Evolutionary conservation across 1,284 basidiomycete genomes (phyloP).

Genomic region (Apiotrichum brassicae): DNA sequence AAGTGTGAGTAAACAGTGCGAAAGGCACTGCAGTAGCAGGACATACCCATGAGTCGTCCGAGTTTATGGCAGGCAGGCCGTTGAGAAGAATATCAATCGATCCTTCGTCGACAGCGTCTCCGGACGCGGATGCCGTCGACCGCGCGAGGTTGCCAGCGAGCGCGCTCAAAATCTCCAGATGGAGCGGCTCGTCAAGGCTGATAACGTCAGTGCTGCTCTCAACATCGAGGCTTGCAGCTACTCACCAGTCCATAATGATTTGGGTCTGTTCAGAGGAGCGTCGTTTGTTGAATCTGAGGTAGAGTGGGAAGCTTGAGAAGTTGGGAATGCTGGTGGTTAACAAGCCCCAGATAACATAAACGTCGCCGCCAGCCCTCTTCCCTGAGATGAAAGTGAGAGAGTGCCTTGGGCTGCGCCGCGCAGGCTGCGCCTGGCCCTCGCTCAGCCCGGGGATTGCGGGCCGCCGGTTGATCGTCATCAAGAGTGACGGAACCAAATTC

Average conservation of each 20-base stretch:
- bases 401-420: too few relatives aligned
- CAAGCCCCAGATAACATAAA: too few relatives aligned
- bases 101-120: background rate
- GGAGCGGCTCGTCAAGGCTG: conserved; percentile 44
- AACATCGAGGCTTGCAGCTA: background rate
- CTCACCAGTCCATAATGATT: conserved; percentile 33
- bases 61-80: conserved; percentile 18
- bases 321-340: too few relatives aligned
- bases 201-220: background rate
- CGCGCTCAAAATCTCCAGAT: conserved; percentile 40
- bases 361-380: too few relatives aligned
- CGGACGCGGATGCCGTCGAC: background rate
- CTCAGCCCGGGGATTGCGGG: too few relatives aligned
- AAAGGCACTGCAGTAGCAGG: background rate
- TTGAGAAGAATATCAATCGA: conserved; percentile 19
- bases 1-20: background rate
- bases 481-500: too few relatives aligned
- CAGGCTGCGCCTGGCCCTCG: too few relatives aligned
- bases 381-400: too few relatives aligned
- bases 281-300: too few relatives aligned
- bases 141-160: conserved; percentile 23
- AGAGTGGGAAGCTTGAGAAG: too few relatives aligned
- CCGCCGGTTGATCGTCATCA: too few relatives aligned
- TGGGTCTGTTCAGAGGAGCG: background rate
- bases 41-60: conserved; percentile 32